Evolutionary conservation across 371 early-diverging fungal genomes (phyloP), one percentile per base, ranked within the genome.

Genomic region (Blastocladiella emersonii): DNA sequence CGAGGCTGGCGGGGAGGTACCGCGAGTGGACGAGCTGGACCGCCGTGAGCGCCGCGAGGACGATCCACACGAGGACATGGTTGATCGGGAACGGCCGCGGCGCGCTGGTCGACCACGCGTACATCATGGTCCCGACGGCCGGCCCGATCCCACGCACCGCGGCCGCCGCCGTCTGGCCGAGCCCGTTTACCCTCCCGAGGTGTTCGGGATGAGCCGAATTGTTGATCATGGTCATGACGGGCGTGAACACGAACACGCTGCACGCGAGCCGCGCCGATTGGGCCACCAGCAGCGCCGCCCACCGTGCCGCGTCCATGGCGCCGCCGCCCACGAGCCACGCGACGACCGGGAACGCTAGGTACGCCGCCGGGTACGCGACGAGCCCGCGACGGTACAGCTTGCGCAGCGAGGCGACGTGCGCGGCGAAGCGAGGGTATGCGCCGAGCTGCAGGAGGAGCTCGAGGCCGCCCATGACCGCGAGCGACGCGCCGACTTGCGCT

Each of bases 61-160:
- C 2, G 8, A 51, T 8, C 53, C 53, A 80, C 13, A 85, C 77
- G 49, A 86, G 71, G 63, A 78, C 80, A 57, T 78, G 75, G 61
- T 86, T 82, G 63, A 84, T 79, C 0, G 87, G 87, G 61, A 74
- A 87, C 10, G 43, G 37, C n/a, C 74, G 70, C n/a, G 74, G 78
- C 51, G 73, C 75, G 8, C 68, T 69, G 3, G 85, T 66, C 5
- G 86, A 85, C 70, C 78, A 78, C 1, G 83, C 78, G 79, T 80
- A 87, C 8, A 87, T 34, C 10, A 78, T 74, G 32, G 85, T 85
- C 27, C 85, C 84, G 15, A 84, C 61, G 0, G 82, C 79, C 17
- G 88, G 88, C 63, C 87, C 88, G 36, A 87, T 68, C 19, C 80
- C 82, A 25, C 89, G 71, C 51, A 82, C 79, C 63, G 85, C 71